Evolutionary conservation across 148 eudicot genomes (phyloP).

Genomic region (Fallopia convolvulus): DNA sequence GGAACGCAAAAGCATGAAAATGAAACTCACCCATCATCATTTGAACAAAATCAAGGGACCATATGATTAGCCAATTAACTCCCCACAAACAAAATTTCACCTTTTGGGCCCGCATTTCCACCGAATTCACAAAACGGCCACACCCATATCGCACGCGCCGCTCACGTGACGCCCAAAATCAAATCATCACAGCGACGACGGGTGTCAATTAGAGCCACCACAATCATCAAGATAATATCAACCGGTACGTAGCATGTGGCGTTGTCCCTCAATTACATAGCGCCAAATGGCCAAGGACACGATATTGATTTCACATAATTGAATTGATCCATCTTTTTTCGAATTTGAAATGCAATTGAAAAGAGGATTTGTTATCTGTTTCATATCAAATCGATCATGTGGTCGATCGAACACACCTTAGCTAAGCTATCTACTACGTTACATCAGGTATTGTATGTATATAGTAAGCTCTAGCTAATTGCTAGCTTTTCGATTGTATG

Average conservation of each 20-base stretch:
- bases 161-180: neutral
- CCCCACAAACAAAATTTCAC: neutral
- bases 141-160: neutral
- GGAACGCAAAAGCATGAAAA: neutral
- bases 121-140: neutral
- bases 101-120: neutral
- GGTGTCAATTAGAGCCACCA: neutral
- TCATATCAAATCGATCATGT: neutral
- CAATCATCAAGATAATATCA: neutral
- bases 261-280: neutral
- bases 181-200: neutral
- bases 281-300: neutral
- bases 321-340: neutral
- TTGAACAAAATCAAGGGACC: neutral
- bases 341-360: neutral
- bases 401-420: neutral
- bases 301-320: neutral
- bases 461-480: neutral
- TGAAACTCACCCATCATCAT: neutral
- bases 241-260: neutral
- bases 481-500: neutral
- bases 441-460: neutral
- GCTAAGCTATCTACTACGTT: neutral
- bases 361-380: neutral
- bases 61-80: neutral